These are phyloP conservation scores for Linaria vulgaris DNA, from an alignment of 257 asterid genomes.

Conservation along the genomic window DNA sequence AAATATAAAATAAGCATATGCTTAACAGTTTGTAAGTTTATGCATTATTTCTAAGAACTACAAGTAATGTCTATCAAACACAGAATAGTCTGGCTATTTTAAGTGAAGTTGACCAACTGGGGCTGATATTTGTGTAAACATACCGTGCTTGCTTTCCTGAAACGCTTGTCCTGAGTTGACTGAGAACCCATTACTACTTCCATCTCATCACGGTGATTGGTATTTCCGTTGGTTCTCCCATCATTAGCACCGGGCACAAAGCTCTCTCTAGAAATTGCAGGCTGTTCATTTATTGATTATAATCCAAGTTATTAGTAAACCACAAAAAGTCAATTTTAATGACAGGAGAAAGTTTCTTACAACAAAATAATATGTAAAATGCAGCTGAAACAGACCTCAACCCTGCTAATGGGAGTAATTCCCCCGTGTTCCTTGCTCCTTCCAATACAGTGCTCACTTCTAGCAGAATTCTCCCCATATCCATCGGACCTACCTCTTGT, in stretches of 20 bases:
- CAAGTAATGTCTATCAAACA: no score
- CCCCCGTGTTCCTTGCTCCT: conserved; percentile 54
- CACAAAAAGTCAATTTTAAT: not conserved
- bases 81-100: no score
- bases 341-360: not conserved
- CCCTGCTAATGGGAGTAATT: conserved; percentile 73
- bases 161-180: conserved; percentile 64
- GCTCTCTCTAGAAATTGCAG: conserved; percentile 80
- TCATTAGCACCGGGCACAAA: conserved; percentile 57
- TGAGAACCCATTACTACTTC: conserved; percentile 47
- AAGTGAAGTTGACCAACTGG: no score
- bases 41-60: no score
- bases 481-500: conserved; percentile 54
- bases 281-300: conserved; percentile 48
- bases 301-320: not conserved
- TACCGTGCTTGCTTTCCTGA: conserved; percentile 89
- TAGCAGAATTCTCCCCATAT: conserved; percentile 39
- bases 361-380: not conserved
- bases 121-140: no score
- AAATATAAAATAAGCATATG: not conserved
- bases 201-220: conserved; percentile 33
- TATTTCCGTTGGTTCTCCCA: conserved; percentile 37
- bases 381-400: conserved; percentile 44
- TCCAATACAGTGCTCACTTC: conserved; percentile 47
- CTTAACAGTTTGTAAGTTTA: no score